Evolutionary conservation across 2,329 filamentous ascomycete species (phyloP), one percentile per base, ranked within the genome.

Genomic region (Arthrinium phaeospermum): DNA sequence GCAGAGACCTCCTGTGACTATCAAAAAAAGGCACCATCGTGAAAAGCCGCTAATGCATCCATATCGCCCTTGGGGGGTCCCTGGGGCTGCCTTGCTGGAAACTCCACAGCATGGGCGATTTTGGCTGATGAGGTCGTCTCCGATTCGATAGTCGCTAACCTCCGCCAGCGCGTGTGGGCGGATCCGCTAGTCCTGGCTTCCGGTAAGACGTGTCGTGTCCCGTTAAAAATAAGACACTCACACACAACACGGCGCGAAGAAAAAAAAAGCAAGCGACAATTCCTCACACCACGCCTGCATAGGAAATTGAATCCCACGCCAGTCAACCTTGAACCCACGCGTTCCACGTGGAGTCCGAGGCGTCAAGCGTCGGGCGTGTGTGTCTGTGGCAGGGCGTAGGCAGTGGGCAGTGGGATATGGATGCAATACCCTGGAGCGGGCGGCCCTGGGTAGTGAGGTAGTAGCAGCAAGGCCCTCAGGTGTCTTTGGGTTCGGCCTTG

Each of bases 21-120:
- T 69, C 67, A 69, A 49, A 69, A 69, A 69, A 64, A 64, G 57
- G 45, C 67, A 69, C 45, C 67, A 69, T 69, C 67, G 67, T 69
- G 45, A 69, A 41, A 69, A 49, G 67, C 67, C 67, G 37, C 67
- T 69, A 69, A 69, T 69, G 67, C 67, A 69, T 49, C 45, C 27
- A 69, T 69, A 69, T 69, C 67, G 67, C 45, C 45, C 67, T 47
- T 49, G 46, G 44, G 44, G 44, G 57, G 57, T n/a, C 34, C 57
- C 57, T 64, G 57, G 57, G 45, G 67, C 47, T 46, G 67, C 45
- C 67, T 69, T 49, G 67, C 45, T 69, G 67, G 67, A 49, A 37
- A 49, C 45, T 34, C 44, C 27, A 46, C 67, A 46, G 34, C 67
- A 69, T 69, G 44, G 67, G 44, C 67, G 67, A 49, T 49, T 46